phyloP scores from a whole-genome alignment of 345 rosid species.

The Psidium guajava region DNA sequence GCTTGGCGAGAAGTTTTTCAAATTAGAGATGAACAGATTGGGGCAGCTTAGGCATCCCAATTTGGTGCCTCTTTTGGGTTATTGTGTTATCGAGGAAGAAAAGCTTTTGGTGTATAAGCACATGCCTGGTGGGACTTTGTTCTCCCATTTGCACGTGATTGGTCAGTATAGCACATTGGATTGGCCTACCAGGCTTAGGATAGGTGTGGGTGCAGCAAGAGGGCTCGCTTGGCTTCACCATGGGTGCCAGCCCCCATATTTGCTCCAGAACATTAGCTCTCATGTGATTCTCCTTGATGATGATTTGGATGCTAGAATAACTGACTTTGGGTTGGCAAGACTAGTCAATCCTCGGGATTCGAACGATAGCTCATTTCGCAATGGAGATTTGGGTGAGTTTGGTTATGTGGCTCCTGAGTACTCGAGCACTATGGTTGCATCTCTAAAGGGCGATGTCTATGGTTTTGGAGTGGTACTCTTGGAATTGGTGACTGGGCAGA shows the following conservation, averaged over 20 bases:
- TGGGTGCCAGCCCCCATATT: slow-evolving; percentile 26
- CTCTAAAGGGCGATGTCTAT: slow-evolving; percentile 48
- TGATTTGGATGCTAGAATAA: slow-evolving; percentile 40
- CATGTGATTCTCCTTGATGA: slow-evolving; percentile 49
- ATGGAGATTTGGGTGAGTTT: slow-evolving; percentile 30
- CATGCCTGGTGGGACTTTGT: slow-evolving; percentile 43
- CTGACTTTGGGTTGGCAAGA: slow-evolving; percentile 44
- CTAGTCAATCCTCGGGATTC: slow-evolving; percentile 26
- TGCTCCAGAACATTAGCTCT: slow-evolving; percentile 41
- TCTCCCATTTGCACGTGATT: slow-evolving; percentile 18
- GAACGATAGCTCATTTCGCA: slow-evolving; percentile 26
- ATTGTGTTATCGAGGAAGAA: slow-evolving; percentile 44
- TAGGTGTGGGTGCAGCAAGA: slow-evolving; percentile 46
- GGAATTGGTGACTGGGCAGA: slow-evolving; percentile 24
- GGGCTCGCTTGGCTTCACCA: slow-evolving; percentile 61
- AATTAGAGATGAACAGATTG: slow-evolving; percentile 40
- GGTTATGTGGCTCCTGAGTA: slow-evolving; percentile 28
- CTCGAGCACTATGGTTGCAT: slow-evolving; percentile 32
- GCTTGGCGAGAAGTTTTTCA: slow-evolving; percentile 40
- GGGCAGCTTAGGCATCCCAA: slow-evolving; percentile 57
- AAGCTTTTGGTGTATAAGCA: slow-evolving; percentile 21
- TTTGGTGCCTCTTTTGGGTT: slow-evolving; percentile 55
- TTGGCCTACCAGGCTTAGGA: slow-evolving; percentile 39
- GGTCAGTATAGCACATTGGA: slow-evolving; percentile 18
- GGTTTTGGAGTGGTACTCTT: slow-evolving; percentile 45